Base-by-base conservation (phyloP, 2,329 filamentous ascomycete species). In the Diplodia sapinea region DNA sequence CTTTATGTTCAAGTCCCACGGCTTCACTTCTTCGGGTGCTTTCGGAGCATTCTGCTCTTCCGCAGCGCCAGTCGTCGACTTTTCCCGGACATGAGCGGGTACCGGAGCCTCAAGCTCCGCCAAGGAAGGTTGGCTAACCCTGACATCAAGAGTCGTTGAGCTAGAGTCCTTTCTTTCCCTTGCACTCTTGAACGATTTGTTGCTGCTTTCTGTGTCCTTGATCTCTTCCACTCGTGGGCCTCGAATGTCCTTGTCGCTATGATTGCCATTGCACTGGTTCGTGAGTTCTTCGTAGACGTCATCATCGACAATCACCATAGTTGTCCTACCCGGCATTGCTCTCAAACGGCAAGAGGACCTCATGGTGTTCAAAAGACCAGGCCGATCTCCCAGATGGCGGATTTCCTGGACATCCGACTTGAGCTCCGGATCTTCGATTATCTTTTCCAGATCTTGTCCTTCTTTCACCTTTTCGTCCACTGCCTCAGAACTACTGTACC, bases 401-500 rank as follows among this genome's bases (percentile, higher is more conserved):
- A 66, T 47, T 12, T 67, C 56, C 4, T 69, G 3, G 4, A 68
- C 54, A 33, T 65, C 62, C n/a, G 59, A 54, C 38, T 59, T 52
- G 29, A 68, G 33, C 26, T 65, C 59, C 3, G 61, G 50, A 12
- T 68, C 67, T 36, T 69, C 55, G 50, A 62, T 62, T n/a, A 64
- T 63, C 33, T 59, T 38, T 33, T 66, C 66, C 17, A 68, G 20
- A 33, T 63, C 57, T 13, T 36, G 15, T 5, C n/a, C 71, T 47
- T 79, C 75, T 65, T 81, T 74, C 5, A 73, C 73, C 33, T 72
- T 70, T 59, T 81, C 78, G 38, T 75, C 76, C 26, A 71, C 72
- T 15, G 76, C 69, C 56, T 75, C 78, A 40, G 78, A 76, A 26
- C 78, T 74, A 65, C 79, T 77, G 54, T 80, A 74, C 62, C 79